Percentiles rank a stretch among this genome's conserved stretches.
Conservation (phyloP, 208 protist species). For the Leishmania lainsoni region DNA sequence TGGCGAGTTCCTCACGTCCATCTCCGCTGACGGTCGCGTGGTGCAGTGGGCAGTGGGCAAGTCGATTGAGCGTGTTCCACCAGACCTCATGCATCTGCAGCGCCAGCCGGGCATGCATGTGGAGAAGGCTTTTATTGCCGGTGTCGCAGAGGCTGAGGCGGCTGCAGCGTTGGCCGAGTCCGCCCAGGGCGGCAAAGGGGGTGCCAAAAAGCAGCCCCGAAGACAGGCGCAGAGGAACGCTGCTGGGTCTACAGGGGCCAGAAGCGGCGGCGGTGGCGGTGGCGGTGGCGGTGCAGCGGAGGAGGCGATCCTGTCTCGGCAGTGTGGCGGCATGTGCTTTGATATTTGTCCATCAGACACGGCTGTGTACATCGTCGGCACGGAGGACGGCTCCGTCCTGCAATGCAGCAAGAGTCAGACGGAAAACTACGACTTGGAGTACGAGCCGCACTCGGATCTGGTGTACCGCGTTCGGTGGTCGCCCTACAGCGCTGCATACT, state of each 20-base stretch:
- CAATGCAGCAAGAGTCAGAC: conserved; percentile 97
- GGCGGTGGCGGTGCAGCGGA: conserved; percentile 29
- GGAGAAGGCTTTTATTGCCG: conserved; percentile 76
- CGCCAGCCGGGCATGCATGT: conserved; percentile 70
- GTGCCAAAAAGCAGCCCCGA: neutral
- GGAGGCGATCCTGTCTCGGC: conserved; percentile 92
- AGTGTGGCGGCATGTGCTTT: conserved; percentile 94
- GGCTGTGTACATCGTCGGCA: conserved; percentile 94
- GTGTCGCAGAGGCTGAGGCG: conserved; percentile 57
- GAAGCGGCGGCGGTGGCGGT: neutral
- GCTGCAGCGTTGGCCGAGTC: conserved; percentile 31
- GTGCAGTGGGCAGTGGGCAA: conserved; percentile 96
- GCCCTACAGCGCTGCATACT: conserved; percentile 89
- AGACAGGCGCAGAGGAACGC: neutral
- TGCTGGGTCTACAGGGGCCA: neutral
- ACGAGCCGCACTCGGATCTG: conserved; percentile 91
- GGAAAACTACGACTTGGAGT: conserved; percentile 95
- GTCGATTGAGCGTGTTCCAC: conserved; percentile 85
- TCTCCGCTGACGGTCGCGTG: conserved; percentile 95
- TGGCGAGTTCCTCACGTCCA: conserved; percentile 94
- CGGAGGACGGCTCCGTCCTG: conserved; percentile 95
- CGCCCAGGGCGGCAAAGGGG: conserved; percentile 5
- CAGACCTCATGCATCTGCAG: conserved; percentile 94
- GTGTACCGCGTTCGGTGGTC: conserved; percentile 95
- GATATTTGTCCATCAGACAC: conserved; percentile 91